Evolutionary conservation across 2,329 filamentous ascomycete genomes (phyloP).

Genomic region (Arthrobotrys pseudoclavata): DNA sequence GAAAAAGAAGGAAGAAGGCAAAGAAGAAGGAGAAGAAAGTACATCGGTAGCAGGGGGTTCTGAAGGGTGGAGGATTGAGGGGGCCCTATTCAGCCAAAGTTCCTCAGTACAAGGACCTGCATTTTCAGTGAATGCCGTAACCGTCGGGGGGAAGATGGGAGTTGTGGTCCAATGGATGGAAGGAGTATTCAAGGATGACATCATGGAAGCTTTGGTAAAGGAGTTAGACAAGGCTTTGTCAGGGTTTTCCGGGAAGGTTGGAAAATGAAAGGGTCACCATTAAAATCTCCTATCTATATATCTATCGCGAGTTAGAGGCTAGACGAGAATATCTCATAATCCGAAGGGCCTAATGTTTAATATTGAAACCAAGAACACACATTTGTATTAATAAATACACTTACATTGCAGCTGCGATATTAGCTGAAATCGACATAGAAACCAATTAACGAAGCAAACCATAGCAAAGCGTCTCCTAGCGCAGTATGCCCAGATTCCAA

Average conservation of each 20-base stretch:
- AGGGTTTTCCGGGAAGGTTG: not conserved
- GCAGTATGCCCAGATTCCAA: no score
- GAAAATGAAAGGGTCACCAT: slow-evolving; percentile 8
- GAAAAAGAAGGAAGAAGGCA: not conserved
- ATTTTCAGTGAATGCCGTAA: slow-evolving; percentile 69
- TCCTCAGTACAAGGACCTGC: slow-evolving; percentile 68
- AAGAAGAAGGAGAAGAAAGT: slow-evolving; percentile 10
- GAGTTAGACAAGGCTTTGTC: slow-evolving; percentile 65
- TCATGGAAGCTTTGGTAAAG: slow-evolving; percentile 66
- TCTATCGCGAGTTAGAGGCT: no score
- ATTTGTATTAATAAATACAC: no score
- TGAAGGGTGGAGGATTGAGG: slow-evolving; percentile 66
- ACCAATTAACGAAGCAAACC: not conserved
- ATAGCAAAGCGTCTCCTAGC: no score
- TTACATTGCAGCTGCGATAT: no score
- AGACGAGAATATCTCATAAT: not conserved
- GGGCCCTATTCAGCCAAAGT: slow-evolving; percentile 71
- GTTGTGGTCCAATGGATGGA: slow-evolving; percentile 70
- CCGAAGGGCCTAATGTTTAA: slow-evolving; percentile 1
- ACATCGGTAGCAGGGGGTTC: not conserved
- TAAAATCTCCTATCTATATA: no score
- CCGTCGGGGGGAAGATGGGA: slow-evolving; percentile 67
- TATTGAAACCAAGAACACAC: not conserved
- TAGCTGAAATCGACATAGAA: no score
- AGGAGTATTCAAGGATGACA: slow-evolving; percentile 66